These are phyloP conservation scores for Capronia epimyces DNA, from an alignment of 2,329 filamentous ascomycete genomes.

Conservation along the genomic window DNA sequence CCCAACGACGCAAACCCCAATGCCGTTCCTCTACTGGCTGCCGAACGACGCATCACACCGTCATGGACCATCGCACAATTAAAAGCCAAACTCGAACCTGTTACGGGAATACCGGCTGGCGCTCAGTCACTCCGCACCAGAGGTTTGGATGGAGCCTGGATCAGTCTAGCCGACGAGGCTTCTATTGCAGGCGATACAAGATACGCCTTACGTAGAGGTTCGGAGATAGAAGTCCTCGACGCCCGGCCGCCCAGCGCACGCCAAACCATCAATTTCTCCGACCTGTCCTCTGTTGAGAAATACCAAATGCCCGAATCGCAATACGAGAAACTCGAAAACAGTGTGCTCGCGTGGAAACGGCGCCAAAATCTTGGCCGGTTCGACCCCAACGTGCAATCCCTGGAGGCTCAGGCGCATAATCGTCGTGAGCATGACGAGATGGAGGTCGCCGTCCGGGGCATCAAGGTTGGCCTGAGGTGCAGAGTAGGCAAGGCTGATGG, in stretches of 20 bases:
- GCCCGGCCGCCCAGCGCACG: slow-evolving; percentile 55
- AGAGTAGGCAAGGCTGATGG: slow-evolving; percentile 62
- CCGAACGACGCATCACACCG: slow-evolving; percentile 85
- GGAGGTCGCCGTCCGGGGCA: slow-evolving; percentile 66
- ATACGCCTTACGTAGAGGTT: slow-evolving; percentile 37
- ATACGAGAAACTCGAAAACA: slow-evolving; percentile 81
- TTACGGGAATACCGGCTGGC: slow-evolving; percentile 82
- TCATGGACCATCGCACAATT: slow-evolving; percentile 83
- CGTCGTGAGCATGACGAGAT: slow-evolving; percentile 53
- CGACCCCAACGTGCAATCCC: slow-evolving; percentile 70
- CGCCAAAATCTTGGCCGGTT: slow-evolving; percentile 93
- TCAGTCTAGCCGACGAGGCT: slow-evolving; percentile 11
- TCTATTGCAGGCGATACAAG: slow-evolving; percentile 16
- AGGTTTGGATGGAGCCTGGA: slow-evolving; percentile 29
- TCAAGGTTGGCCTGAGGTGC: slow-evolving; percentile 58
- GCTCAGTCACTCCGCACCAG: slow-evolving; percentile 72
- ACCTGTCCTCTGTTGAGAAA: slow-evolving; percentile 76
- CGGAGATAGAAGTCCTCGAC: slow-evolving; percentile 41
- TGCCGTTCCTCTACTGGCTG: slow-evolving; percentile 47
- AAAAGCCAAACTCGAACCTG: slow-evolving; percentile 81
- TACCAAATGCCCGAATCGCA: slow-evolving; percentile 80
- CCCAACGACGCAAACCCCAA: slow-evolving; percentile 27
- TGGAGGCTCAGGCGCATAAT: slow-evolving; percentile 63
- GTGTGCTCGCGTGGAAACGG: slow-evolving; percentile 92
- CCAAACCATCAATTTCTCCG: slow-evolving; percentile 70